Conservation (phyloP, 331 rosid genomes). For the Cydonia oblonga region DNA sequence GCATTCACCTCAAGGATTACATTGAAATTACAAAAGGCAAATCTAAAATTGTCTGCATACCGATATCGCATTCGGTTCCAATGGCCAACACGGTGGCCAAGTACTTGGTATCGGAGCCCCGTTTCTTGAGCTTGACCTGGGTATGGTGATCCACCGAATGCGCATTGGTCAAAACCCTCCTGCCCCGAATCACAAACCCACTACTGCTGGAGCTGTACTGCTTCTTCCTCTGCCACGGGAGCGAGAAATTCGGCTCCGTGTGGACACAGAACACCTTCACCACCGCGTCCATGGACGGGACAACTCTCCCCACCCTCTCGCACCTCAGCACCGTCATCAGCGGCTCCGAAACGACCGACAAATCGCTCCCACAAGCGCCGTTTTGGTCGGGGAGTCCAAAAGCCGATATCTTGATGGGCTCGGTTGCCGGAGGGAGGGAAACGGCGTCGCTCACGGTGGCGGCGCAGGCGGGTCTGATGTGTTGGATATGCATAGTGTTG, state of each 20-base stretch:
- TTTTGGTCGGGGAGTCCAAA: slow-evolving; percentile 24
- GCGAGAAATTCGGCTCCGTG: slow-evolving; percentile 66
- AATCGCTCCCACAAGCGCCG: background rate
- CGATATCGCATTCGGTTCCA: slow-evolving; percentile 82
- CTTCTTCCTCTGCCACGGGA: slow-evolving; percentile 80
- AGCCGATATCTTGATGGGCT: background rate
- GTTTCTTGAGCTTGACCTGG: slow-evolving; percentile 73
- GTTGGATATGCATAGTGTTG: slow-evolving; percentile 6
- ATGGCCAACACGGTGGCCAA: slow-evolving; percentile 75
- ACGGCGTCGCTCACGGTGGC: slow-evolving; percentile 14
- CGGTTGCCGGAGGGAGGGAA: slow-evolving; percentile 7
- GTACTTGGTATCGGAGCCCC: slow-evolving; percentile 73
- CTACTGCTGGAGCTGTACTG: slow-evolving; percentile 65
- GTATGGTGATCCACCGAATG: slow-evolving; percentile 73
- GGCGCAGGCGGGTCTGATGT: background rate
- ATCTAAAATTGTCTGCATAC: slow-evolving; percentile 14
- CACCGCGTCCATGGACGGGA: slow-evolving; percentile 73
- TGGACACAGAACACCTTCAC: slow-evolving; percentile 79
- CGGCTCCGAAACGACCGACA: slow-evolving; percentile 3
- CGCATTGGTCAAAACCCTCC: slow-evolving; percentile 69
- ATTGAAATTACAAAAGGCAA: too few species aligned
- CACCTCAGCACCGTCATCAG: slow-evolving; percentile 4
- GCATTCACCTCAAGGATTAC: too few species aligned
- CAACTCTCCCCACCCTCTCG: slow-evolving; percentile 30
- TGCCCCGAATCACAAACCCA: slow-evolving; percentile 56